Conservation (phyloP, 1,284 basidiomycete genomes). For the Rugiboletus extremiorientalis region DNA sequence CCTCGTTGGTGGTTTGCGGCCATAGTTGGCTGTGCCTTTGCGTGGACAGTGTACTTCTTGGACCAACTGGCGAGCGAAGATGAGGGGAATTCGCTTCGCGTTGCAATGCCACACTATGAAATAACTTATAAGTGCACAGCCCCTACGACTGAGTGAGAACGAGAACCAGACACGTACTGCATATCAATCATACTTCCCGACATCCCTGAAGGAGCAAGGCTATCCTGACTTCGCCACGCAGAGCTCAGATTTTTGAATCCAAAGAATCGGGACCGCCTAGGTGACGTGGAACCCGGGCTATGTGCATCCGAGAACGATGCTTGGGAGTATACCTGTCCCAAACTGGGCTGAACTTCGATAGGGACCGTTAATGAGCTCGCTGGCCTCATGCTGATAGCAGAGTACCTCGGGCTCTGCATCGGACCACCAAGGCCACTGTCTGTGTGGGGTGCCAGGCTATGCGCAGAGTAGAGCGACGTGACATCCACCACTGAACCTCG, state of each 20-base stretch:
- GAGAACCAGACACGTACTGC: conserved; percentile 65
- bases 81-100: conserved; percentile 53
- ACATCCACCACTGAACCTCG: conserved; percentile 67
- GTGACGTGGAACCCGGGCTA: conserved; percentile 64
- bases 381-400: conserved; percentile 59
- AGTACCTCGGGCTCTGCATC: conserved; percentile 59
- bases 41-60: conserved; percentile 40
- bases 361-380: conserved; percentile 64
- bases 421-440: conserved; percentile 57
- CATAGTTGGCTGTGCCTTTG: conserved; percentile 56
- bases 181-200: conserved; percentile 89
- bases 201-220: conserved; percentile 73
- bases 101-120: conserved; percentile 66
- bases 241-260: conserved; percentile 76
- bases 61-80: conserved; percentile 44
- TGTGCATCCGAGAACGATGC: conserved; percentile 77
- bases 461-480: conserved; percentile 65
- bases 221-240: conserved; percentile 76
- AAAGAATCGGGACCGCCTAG: conserved; percentile 78
- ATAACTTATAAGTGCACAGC: conserved; percentile 10
- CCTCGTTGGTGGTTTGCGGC: conserved; percentile 44
- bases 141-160: background rate
- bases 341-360: conserved; percentile 52
- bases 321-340: conserved; percentile 68
- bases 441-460: conserved; percentile 54